These are phyloP conservation scores for Torulaspora quercuum DNA, from an alignment of 805 yeast genomes.

Conservation along the genomic window DNA sequence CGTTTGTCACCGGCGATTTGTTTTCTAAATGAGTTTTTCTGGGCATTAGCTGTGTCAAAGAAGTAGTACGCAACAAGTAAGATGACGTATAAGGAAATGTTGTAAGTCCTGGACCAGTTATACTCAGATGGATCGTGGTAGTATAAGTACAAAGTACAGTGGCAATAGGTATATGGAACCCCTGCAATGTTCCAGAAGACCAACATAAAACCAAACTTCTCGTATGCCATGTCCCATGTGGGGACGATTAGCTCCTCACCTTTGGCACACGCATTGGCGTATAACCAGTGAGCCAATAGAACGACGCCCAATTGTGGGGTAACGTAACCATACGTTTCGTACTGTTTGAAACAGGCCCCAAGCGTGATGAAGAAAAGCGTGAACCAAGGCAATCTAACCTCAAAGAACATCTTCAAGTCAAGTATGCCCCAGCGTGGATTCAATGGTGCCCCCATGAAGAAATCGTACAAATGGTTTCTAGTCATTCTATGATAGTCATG, in stretches of 20 bases:
- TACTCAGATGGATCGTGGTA: conserved; percentile 84
- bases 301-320: conserved; percentile 72
- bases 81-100: conserved; percentile 50
- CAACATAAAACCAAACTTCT: conserved; percentile 98
- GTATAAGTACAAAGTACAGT: conserved; percentile 78
- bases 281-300: conserved; percentile 83
- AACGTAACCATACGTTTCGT: conserved; percentile 74
- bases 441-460: conserved; percentile 96
- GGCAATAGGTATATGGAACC: conserved; percentile 97
- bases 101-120: conserved; percentile 62
- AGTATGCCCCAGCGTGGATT: conserved; percentile 92
- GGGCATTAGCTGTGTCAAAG: conserved; percentile 93
- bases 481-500: conserved; percentile 87
- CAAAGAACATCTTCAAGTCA: conserved; percentile 95
- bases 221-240: conserved; percentile 99
- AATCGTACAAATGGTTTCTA: conserved; percentile 84
- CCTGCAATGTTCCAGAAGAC: conserved; percentile 99
- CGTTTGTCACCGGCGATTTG: conserved; percentile 72
- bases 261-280: conserved; percentile 95
- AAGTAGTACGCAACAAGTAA: conserved; percentile 76
- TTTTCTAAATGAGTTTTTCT: conserved; percentile 89
- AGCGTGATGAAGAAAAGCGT: conserved; percentile 73
- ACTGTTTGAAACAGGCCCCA: conserved; percentile 74
- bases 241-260: conserved; percentile 98
- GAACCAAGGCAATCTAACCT: conserved; percentile 97